A percentile compares a stretch with the other conserved stretches of the same genome.
Evolutionary conservation across 2,329 filamentous ascomycete species (phyloP).

Genomic region (Aurifilum marmelostoma): DNA sequence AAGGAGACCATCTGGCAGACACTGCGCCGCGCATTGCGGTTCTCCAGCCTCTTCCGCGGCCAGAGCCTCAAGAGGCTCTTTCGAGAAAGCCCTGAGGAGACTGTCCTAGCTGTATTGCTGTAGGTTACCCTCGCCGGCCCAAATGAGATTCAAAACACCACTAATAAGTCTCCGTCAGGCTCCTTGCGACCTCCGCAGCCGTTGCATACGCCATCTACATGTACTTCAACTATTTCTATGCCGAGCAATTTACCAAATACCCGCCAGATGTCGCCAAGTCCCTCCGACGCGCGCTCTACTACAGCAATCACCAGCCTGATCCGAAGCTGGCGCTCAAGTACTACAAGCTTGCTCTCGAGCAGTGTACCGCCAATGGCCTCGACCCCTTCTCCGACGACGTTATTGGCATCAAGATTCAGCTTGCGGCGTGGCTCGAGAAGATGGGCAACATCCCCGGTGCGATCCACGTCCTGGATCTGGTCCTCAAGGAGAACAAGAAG

Average conservation of each 20-base stretch:
- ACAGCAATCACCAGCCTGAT: constrained; percentile 76
- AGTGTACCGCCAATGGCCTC: constrained; percentile 73
- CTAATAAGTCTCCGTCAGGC: constrained; percentile 39
- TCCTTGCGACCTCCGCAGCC: constrained; percentile 40
- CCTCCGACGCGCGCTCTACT: constrained; percentile 84
- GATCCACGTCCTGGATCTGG: constrained; percentile 76
- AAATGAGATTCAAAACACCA: constrained; percentile 33
- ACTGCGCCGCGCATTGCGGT: constrained; percentile 22
- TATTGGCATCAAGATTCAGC: constrained; percentile 82
- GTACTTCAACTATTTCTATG: constrained; percentile 61
- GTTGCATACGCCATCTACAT: constrained; percentile 45
- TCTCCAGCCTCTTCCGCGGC: constrained; percentile 44
- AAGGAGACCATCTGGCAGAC: constrained; percentile 14
- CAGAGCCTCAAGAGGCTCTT: constrained; percentile 44
- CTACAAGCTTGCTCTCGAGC: constrained; percentile 77
- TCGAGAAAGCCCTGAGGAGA: constrained; percentile 48
- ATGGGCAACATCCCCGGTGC: constrained; percentile 71
- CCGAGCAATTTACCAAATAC: constrained; percentile 58
- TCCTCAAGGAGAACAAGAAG: constrained; percentile 68
- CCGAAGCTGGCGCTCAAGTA: constrained; percentile 78
- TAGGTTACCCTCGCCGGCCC: constrained; percentile 34
- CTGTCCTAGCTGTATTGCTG: constrained; percentile 47
- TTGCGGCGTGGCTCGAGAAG: constrained; percentile 75
- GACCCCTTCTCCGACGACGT: constrained; percentile 92
- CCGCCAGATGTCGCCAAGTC: constrained; percentile 75